Evolutionary conservation across 768 basidiomycete genomes (phyloP).

Genomic region (Dentipellis fragilis): DNA sequence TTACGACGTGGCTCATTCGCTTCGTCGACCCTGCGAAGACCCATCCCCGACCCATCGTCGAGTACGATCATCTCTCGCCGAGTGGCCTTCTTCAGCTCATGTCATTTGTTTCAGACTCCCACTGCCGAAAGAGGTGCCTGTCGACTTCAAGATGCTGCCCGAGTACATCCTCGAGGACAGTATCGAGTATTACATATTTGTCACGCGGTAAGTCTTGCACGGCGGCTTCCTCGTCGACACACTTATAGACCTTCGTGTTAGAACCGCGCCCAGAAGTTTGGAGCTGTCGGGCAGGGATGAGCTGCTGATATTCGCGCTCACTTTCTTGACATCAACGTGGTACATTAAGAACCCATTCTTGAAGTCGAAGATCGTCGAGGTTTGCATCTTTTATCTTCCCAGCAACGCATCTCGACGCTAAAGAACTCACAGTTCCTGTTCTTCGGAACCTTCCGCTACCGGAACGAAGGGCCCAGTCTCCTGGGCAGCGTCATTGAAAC

Average conservation of each 20-base stretch:
- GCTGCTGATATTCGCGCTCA: conserved; percentile 77
- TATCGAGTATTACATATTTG: conserved; percentile 79
- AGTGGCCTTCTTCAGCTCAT: background rate
- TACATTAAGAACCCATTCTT: conserved; percentile 99
- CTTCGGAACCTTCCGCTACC: conserved; percentile 52
- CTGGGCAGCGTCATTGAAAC: conserved; percentile 77
- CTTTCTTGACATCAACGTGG: conserved; percentile 89
- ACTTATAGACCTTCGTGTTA: conserved; percentile 14
- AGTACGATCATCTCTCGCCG: conserved; percentile 28
- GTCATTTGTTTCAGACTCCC: conserved; percentile 57
- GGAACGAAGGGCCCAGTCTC: conserved; percentile 61
- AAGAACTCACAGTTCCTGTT: conserved; percentile 48
- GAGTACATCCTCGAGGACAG: conserved; percentile 94
- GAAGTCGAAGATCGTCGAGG: conserved; percentile 93
- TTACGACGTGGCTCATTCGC: conserved; percentile 90
- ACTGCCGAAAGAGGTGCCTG: conserved; percentile 75
- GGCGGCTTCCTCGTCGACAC: background rate
- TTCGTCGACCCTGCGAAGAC: conserved; percentile 72
- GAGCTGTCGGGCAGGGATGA: conserved; percentile 81
- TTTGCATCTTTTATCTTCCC: conserved; percentile 23
- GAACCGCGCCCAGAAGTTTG: conserved; percentile 68
- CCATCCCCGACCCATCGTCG: conserved; percentile 60
- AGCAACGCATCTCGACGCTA: background rate
- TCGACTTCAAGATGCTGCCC: conserved; percentile 78
- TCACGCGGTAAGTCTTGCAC: conserved; percentile 51